Base-by-base conservation (phyloP, 768 basidiomycete species). In the Collybia sordida region DNA sequence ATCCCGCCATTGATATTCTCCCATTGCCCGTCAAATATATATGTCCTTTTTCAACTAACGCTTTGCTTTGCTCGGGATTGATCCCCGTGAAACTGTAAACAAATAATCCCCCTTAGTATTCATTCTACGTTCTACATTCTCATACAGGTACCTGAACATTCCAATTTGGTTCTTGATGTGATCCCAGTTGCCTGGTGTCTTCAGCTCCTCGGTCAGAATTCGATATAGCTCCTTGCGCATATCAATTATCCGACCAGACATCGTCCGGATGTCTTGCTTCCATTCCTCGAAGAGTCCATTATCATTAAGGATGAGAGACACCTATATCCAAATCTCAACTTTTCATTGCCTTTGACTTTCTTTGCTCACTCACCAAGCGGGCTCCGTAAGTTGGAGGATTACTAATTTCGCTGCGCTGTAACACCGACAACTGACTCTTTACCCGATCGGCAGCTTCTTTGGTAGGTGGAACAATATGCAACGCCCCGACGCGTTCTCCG, bases 151-250 rank as follows among this genome's bases (percentile, higher is more conserved):
- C 85, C 90, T 93, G 79, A 95, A 97, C 95, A 96, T 97, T 49
- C 95, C 96, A 69, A 98, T 98, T 77, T 98, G 97, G 45, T 83
- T 81, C 59, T 88, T 74, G 61, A 99, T 96, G 70, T 98, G 96
- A n/a, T 86, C 82, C 97, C 97, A 99, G 62, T 83, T 84, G 5
- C 94, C 93, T 3, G 94, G 94, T 44, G 92, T 95, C 62, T 88
- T 80, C 56, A 93, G 68, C 65, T 88, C 85, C 55, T 90, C 77
- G 17, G 81, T 88, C 64, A 97, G 67, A 59, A 90, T 64, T 47
- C 79, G 71, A 75, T 83, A 77, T 58, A 99, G 76, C 71, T 89
- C 80, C 54, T 82, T 72, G 36, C 97, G 83, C 95, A 98, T 98
- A 44, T 78, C 74, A 61, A 95, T 96, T 66, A 99, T 98, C 45